A percentile compares a stretch with the other conserved stretches of the same genome.
phyloP scores from a whole-genome alignment of 78 protist genomes.

The Bigelowiella natans region DNA sequence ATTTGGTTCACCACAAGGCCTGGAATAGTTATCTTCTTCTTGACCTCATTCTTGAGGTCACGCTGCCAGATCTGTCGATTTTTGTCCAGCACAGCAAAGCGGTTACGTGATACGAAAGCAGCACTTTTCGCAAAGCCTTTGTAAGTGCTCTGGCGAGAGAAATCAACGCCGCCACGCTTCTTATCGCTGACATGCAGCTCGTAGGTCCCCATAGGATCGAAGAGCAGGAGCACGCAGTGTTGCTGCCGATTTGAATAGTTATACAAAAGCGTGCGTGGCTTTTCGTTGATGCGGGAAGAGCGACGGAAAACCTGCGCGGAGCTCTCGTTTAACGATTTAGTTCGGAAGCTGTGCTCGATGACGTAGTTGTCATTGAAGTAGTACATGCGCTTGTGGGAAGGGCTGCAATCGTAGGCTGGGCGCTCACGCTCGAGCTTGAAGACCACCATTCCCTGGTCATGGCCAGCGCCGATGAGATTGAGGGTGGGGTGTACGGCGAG shows the following conservation, averaged over 20 bases:
- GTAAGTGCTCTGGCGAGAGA: not conserved
- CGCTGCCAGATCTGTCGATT: constrained; percentile 53
- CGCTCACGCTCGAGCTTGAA: constrained; percentile 21
- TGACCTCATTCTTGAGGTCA: constrained; percentile 34
- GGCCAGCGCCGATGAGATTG: constrained; percentile 84
- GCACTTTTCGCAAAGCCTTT: constrained; percentile 50
- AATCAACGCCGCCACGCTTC: not conserved
- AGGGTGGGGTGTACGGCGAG: constrained; percentile 71
- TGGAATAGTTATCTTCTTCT: not conserved
- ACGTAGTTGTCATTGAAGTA: constrained; percentile 48
- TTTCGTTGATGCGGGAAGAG: not conserved
- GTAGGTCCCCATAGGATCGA: not conserved
- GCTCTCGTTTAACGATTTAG: not conserved
- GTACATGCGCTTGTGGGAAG: not conserved
- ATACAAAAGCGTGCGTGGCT: not conserved
- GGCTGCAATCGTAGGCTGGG: not conserved
- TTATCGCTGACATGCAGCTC: not conserved
- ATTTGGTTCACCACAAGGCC: not conserved
- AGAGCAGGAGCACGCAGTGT: not conserved
- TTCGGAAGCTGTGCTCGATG: not conserved
- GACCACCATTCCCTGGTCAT: not conserved
- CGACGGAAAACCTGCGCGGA: not conserved
- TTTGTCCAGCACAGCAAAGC: constrained; percentile 84
- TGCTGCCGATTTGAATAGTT: not conserved
- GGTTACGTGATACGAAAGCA: constrained; percentile 75